Base-by-base conservation (phyloP, 345 rosid genomes). In the Sapria himalayana region DNA sequence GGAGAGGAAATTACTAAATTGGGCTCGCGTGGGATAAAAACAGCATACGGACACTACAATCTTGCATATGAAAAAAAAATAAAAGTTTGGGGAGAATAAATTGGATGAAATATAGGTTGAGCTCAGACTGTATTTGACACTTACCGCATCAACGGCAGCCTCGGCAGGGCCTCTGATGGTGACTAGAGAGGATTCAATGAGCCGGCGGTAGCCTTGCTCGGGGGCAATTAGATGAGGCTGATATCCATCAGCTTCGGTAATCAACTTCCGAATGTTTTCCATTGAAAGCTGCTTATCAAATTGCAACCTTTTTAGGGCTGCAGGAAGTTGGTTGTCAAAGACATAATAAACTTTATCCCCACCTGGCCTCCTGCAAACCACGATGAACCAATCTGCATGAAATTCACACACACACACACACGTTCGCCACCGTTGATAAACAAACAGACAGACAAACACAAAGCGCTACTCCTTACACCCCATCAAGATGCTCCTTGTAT, bases 211-310 rank as follows among this genome's bases (percentile, higher is more conserved):
- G 31, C 99, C 99, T 63, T 91, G 99, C 45, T 91, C 99, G 19
- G 99, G 99, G 67, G 99, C 99, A 55, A 91, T 84, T 56, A 91
- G 59, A 58, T 91, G 99, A 36, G 99, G 99, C 49, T 91, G 99
- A 61, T 91, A 91, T 38, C 99, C 99, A 65, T 91, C 99, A 37
- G 99, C 99, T 72, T 91, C 99, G 33, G 99, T 80, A 40, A 91
- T 86, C 53, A 91, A 72, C 72, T 84, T 91, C 27, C 79, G 77
- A 36, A 91, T 77, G 56, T 91, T 84, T 60, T 91, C 95, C 99
- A 91, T 91, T 2, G 99, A 60, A 15, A 91, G 81, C 59, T 91
- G 99, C 66, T 70, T 91, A 69, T 91, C 99, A 63, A 91, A 91
- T 49, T 91, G 95, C 67, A 91, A 64, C 65, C 99, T 77, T 62